Percentiles rank a stretch among this genome's conserved stretches.
phyloP scores from a whole-genome alignment of 75 land plant species.

The Ceratopteris richardii region DNA sequence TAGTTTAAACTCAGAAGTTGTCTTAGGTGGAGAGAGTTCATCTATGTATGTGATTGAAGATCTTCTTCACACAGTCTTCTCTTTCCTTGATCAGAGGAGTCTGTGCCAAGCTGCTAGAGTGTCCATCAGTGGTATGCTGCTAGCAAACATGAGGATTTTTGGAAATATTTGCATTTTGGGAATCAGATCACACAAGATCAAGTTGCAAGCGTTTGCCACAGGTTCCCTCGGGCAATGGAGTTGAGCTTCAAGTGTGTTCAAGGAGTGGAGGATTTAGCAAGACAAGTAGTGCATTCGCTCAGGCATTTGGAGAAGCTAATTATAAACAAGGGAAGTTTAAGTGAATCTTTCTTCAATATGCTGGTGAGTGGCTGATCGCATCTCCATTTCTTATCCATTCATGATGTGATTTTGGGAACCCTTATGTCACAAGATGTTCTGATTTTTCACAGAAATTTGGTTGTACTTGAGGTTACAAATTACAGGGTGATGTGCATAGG shows the following conservation, averaged over 20 bases:
- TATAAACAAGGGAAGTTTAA: constrained; percentile 44
- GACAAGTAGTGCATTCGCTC: constrained; percentile 50
- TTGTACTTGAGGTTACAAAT: constrained; percentile 46
- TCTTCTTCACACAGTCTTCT: constrained; percentile 88
- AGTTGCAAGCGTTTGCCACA: constrained; percentile 55
- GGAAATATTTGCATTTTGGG: constrained; percentile 84
- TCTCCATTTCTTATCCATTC: constrained; percentile 49
- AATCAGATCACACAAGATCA: constrained; percentile 44
- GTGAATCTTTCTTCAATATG: constrained; percentile 60
- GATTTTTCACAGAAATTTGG: constrained; percentile 54
- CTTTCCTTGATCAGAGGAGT: constrained; percentile 63
- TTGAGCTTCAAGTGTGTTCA: constrained; percentile 49
- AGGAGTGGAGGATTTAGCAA: constrained; percentile 42
- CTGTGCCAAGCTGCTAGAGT: constrained; percentile 76
- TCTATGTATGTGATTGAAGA: constrained; percentile 90
- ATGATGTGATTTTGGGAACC: constrained; percentile 52
- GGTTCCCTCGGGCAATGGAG: constrained; percentile 73
- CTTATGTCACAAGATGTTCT: constrained; percentile 60
- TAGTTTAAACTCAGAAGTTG: too few species aligned
- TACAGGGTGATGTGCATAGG: constrained; percentile 81
- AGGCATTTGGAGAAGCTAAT: constrained; percentile 59
- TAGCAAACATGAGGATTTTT: constrained; percentile 92
- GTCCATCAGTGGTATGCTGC: constrained; percentile 78
- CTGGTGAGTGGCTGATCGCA: constrained; percentile 37
- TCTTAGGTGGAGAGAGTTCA: constrained; percentile 9